phyloP scores from a whole-genome alignment of 2,329 filamentous ascomycete species.

The Cryphonectria japonica region DNA sequence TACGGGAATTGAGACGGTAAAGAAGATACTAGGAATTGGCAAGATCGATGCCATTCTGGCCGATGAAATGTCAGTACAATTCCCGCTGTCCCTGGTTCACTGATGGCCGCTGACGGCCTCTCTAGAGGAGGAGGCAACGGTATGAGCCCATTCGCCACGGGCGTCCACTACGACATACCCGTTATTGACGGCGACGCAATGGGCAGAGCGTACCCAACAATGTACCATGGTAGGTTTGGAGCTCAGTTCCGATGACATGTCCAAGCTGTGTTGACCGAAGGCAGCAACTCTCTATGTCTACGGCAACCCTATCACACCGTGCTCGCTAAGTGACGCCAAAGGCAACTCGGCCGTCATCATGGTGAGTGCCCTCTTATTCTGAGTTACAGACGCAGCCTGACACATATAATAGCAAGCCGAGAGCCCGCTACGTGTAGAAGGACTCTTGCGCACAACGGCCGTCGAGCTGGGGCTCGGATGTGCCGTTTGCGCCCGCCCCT shows the following conservation, averaged over 20 bases:
- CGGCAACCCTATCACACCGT: slow-evolving; percentile 42
- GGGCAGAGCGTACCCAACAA: slow-evolving; percentile 45
- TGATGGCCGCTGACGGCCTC: background rate
- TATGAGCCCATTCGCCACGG: slow-evolving; percentile 40
- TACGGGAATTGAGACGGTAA: slow-evolving; percentile 42
- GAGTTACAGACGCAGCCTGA: background rate
- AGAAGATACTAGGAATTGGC: slow-evolving; percentile 39
- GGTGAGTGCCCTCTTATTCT: slow-evolving; percentile 29
- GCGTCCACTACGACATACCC: slow-evolving; percentile 42
- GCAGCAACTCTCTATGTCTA: slow-evolving; percentile 45
- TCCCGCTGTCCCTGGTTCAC: background rate
- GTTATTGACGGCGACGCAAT: slow-evolving; percentile 44
- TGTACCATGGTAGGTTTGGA: slow-evolving; percentile 38
- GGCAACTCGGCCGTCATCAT: slow-evolving; percentile 42
- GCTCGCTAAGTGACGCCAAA: slow-evolving; percentile 42
- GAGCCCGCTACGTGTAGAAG: slow-evolving; percentile 41
- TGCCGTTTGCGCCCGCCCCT: slow-evolving; percentile 41
- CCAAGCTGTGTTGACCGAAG: background rate
- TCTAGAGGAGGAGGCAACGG: slow-evolving; percentile 45
- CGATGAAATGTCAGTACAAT: slow-evolving; percentile 44
- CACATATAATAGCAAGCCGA: slow-evolving; percentile 38
- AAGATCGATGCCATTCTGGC: slow-evolving; percentile 40
- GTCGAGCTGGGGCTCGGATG: slow-evolving; percentile 46
- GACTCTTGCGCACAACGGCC: slow-evolving; percentile 41
- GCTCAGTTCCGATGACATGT: background rate